Evolutionary conservation across 495 filamentous ascomycete genomes (phyloP).

Genomic region (Astrocystis sublimbata): DNA sequence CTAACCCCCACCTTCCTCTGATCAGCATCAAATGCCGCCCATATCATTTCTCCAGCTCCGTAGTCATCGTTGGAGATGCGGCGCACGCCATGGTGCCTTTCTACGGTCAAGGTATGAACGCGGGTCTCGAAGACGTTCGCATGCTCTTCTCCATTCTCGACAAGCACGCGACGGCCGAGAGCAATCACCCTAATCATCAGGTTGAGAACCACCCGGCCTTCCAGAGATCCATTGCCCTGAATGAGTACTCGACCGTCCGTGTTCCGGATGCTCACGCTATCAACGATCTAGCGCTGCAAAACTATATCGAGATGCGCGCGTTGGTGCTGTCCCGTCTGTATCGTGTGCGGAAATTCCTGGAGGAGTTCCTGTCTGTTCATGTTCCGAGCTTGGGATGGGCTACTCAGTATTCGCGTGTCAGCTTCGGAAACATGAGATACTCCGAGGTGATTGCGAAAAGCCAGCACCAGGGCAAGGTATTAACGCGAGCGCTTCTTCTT

Average conservation of each 20-base stretch:
- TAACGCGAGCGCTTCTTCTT: constrained; percentile 42
- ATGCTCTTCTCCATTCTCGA: constrained; percentile 76
- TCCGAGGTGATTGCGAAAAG: constrained; percentile 72
- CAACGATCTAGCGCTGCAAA: constrained; percentile 86
- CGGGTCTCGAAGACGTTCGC: constrained; percentile 81
- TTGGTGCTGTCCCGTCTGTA: constrained; percentile 76
- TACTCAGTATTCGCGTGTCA: constrained; percentile 91
- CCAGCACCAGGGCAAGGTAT: constrained; percentile 64
- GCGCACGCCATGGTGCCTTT: constrained; percentile 98
- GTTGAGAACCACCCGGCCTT: constrained; percentile 29
- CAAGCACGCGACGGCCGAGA: constrained; percentile 47
- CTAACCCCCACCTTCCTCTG: constrained; percentile 85
- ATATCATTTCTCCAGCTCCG: constrained; percentile 75
- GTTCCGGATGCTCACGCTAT: constrained; percentile 80
- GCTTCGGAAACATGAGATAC: constrained; percentile 90
- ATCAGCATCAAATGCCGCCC: constrained; percentile 91
- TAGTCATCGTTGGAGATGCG: constrained; percentile 87
- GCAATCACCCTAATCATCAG: constrained; percentile 21
- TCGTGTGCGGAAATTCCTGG: constrained; percentile 74
- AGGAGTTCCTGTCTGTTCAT: constrained; percentile 79
- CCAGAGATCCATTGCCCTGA: constrained; percentile 61
- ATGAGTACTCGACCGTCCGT: constrained; percentile 71
- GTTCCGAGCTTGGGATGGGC: constrained; percentile 77
- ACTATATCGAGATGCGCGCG: constrained; percentile 90
- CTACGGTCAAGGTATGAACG: constrained; percentile 87